Conservation (phyloP, 345 rosid genomes). For the Bretschneidera sinensis region DNA sequence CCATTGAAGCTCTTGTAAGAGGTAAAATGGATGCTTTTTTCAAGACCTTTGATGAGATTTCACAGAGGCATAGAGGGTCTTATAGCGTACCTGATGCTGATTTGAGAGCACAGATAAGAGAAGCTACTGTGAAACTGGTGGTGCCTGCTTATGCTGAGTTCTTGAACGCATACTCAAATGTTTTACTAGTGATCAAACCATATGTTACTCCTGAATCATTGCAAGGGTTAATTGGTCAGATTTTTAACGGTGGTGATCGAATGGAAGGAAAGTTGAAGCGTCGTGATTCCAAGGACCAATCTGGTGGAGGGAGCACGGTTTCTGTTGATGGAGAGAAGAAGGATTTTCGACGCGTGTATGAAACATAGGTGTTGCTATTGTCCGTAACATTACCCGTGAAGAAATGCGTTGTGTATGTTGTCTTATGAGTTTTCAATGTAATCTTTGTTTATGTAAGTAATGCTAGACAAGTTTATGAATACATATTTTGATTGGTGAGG, state of each 20-base stretch:
- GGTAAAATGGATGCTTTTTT: conserved; percentile 39
- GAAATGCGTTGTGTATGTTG: too few species aligned
- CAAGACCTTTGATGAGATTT: conserved; percentile 39
- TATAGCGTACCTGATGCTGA: conserved; percentile 41
- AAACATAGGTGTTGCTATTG: too few species aligned
- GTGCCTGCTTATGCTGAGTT: conserved; percentile 41
- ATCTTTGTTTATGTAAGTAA: not conserved
- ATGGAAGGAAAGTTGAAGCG: conserved; percentile 27
- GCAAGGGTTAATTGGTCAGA: too few species aligned
- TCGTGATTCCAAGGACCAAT: conserved; percentile 25
- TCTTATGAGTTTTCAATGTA: not conserved
- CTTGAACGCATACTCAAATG: conserved; percentile 17
- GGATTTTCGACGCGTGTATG: too few species aligned
- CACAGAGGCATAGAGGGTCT: conserved; percentile 27
- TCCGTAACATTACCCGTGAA: too few species aligned
- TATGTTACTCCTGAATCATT: conserved; percentile 29
- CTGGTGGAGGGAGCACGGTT: conserved; percentile 10
- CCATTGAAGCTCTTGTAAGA: conserved; percentile 9
- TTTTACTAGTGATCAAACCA: conserved; percentile 21
- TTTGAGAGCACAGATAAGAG: conserved; percentile 50
- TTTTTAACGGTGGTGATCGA: conserved; percentile 25
- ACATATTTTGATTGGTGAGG: too few species aligned
- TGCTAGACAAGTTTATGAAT: too few species aligned
- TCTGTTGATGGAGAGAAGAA: conserved; percentile 28
- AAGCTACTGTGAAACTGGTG: conserved; percentile 40